phyloP scores from a whole-genome alignment of 2,329 filamentous ascomycete genomes.

The Aspergillus intermedius region DNA sequence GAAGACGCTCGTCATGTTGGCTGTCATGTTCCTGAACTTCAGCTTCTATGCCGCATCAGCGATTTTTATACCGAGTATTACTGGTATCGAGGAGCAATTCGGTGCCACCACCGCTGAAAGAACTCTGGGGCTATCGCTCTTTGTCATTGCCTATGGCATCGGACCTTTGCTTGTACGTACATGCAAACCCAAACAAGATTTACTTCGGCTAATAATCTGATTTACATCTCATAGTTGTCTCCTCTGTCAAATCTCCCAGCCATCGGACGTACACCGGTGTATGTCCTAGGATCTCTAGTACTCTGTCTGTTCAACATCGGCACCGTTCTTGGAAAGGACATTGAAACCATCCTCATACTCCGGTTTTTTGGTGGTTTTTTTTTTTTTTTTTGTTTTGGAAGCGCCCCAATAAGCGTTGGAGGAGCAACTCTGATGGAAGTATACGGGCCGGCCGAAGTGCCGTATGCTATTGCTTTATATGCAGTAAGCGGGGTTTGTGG shows the following conservation, averaged over 20 bases:
- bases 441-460: too few species aligned
- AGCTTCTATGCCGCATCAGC: slow-evolving; percentile 16
- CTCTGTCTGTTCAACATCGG: slow-evolving; percentile 11
- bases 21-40: slow-evolving; percentile 9
- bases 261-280: slow-evolving; percentile 9
- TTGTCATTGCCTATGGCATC: slow-evolving; percentile 50
- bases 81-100: slow-evolving; percentile 49
- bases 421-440: too few species aligned
- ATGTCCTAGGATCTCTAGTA: slow-evolving; percentile 6
- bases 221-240: too few species aligned
- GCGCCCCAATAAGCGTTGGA: too few species aligned
- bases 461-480: too few species aligned
- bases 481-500: too few species aligned
- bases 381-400: too few species aligned
- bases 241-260: slow-evolving; percentile 8
- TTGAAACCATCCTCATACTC: slow-evolving; percentile 8
- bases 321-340: slow-evolving; percentile 7
- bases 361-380: neutral
- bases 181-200: too few species aligned
- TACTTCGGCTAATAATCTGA: too few species aligned
- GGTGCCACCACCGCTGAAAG: slow-evolving; percentile 47
- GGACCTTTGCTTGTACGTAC: slow-evolving; percentile 8
- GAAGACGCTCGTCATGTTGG: too few species aligned
- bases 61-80: slow-evolving; percentile 44
- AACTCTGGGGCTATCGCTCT: slow-evolving; percentile 55